Evolutionary conservation across 2,329 filamentous ascomycete species (phyloP), one percentile per base, ranked within the genome.

Genomic region (Triangularia verruculosa): DNA sequence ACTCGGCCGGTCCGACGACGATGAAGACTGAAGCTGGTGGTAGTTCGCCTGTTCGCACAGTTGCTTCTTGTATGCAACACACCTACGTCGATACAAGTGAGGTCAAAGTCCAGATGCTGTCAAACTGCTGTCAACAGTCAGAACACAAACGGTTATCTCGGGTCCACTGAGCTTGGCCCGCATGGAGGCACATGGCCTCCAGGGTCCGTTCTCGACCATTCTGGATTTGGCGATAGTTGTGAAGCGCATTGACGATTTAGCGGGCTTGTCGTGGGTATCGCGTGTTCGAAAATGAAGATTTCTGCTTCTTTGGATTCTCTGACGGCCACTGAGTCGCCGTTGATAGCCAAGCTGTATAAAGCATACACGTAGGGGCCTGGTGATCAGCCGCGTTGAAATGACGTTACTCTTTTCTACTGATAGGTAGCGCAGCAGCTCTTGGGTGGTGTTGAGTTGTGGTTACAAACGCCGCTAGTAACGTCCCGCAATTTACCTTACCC

Each of bases 191-290:
- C 56, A 47, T 58, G 56, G 32, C 22, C 24, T 39, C 30, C 25
- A 17, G 24, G 52, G 52, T 54, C 25, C 15, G 25, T 58, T 47
- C 56, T 22, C 34, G 20, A 25, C 56, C 22, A 43, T 58, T 22
- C 56, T 58, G 22, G 9, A 43, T 58, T 20, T 1, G 56, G 32
- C 30, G 25, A n/a, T 24, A 15, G n/a, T n/a, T 27, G 32, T 34
- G 56, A 24, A 43, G 30, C 54, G 56, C 56, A 58, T 39, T 58
- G 56, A 58, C 56, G 7, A 8, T 13, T 54, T 54, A n/a, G 51
- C 22, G 51, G 43, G 25, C 22, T 27, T 47, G n/a, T 20, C n/a
- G 6, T 43, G n/a, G 39, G 39, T 9, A 22, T 9, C n/a, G 39
- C 39, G 39, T 4, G 20, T 47, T 47, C 1, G 5, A 47, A 47